These are phyloP conservation scores for Micractinium sp. DNA, from an alignment of 139 green algal genomes.

Conservation along the genomic window DNA sequence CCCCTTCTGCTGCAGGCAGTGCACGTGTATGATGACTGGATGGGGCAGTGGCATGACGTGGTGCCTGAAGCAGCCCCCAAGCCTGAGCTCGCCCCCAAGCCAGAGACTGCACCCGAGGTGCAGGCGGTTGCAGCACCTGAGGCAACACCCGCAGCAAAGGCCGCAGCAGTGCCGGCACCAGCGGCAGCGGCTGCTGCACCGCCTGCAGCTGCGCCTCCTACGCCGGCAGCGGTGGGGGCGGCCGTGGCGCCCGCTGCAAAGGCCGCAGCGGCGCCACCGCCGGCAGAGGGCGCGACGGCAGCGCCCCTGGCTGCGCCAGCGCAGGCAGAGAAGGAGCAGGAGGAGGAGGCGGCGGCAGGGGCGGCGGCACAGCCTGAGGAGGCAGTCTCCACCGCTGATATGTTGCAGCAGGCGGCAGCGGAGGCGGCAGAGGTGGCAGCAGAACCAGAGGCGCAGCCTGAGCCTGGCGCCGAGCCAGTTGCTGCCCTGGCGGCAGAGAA, in stretches of 20 bases:
- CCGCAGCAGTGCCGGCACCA: neutral
- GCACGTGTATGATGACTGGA: slow-evolving; percentile 28
- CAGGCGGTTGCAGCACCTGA: neutral
- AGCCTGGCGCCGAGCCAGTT: no score
- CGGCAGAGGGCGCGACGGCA: neutral
- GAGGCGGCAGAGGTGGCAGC: neutral
- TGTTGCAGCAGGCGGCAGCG: neutral
- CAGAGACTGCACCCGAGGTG: neutral
- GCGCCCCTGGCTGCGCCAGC: neutral
- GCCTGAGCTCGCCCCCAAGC: neutral
- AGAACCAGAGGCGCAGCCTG: neutral
- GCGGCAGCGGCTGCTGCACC: no score
- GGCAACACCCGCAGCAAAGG: neutral
- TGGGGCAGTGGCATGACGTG: neutral
- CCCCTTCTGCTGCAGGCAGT: neutral
- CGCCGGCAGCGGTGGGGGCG: neutral
- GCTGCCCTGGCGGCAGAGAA: neutral
- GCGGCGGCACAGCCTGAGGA: neutral
- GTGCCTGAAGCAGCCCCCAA: neutral
- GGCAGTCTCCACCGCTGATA: neutral
- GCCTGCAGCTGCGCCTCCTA: no score
- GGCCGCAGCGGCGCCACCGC: neutral
- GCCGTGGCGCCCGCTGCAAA: neutral
- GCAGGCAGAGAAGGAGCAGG: neutral
- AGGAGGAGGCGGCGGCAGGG: neutral